Evolutionary conservation across 106 monocot species (phyloP).

Genomic region (Allium sativum): DNA sequence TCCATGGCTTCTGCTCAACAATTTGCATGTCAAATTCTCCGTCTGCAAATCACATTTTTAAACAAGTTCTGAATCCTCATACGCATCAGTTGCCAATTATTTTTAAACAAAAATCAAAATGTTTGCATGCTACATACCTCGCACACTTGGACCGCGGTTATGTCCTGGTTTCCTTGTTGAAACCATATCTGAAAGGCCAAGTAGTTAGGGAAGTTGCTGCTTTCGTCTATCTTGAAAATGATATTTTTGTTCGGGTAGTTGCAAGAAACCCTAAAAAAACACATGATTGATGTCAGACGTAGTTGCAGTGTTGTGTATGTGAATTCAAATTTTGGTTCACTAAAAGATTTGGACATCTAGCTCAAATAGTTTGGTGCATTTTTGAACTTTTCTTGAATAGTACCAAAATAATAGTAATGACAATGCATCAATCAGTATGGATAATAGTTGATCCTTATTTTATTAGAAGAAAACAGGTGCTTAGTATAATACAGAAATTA

Average conservation of each 20-base stretch:
- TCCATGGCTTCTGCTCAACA: conserved; percentile 47
- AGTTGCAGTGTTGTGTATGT: no score
- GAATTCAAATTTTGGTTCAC: no score
- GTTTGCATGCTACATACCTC: conserved; percentile 24
- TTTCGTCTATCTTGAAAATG: conserved; percentile 50
- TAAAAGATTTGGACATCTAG: no score
- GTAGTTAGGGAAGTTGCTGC: conserved; percentile 46
- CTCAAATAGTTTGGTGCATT: no score
- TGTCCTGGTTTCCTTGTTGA: conserved; percentile 50
- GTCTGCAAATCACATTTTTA: conserved; percentile 22
- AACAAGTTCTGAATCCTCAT: no score
- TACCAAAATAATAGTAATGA: no score
- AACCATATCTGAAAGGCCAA: conserved; percentile 56
- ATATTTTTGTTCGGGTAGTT: conserved; percentile 69
- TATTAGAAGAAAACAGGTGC: no score
- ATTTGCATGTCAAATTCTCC: conserved; percentile 48
- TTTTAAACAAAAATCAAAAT: no score
- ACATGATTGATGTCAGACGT: no score
- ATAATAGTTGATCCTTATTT: no score
- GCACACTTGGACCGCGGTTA: conserved; percentile 57
- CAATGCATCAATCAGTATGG: not conserved
- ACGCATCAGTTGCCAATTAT: no score
- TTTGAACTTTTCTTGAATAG: not conserved
- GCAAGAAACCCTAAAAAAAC: conserved; percentile 36
- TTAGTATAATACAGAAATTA: no score